phyloP scores from a whole-genome alignment of 2,329 filamentous ascomycete species.

The Fusarium sp. region DNA sequence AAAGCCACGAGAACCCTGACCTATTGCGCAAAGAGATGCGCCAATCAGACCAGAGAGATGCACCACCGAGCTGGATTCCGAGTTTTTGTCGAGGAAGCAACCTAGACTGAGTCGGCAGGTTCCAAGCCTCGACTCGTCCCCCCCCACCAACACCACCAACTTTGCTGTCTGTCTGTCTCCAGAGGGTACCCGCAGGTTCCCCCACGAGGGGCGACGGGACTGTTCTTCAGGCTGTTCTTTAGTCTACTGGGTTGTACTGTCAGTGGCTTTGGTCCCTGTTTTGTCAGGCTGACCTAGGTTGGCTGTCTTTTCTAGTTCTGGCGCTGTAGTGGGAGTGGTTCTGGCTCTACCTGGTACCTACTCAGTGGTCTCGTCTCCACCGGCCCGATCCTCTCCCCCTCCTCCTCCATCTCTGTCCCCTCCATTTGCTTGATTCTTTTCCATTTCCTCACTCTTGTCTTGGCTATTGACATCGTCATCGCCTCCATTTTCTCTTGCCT shows the following conservation, averaged over 20 bases:
- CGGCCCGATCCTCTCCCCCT: conserved; percentile 41
- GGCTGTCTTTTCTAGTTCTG: conserved; percentile 23
- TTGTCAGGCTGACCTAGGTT: conserved; percentile 42
- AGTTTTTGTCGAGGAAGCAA: conserved; percentile 44
- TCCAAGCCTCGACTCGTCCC: conserved; percentile 6
- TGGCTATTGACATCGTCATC: conserved; percentile 43
- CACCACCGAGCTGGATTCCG: conserved; percentile 43
- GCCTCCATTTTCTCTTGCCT: conserved; percentile 29
- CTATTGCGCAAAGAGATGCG: conserved; percentile 10
- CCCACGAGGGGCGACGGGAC: conserved; percentile 26
- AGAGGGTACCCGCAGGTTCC: conserved; percentile 35
- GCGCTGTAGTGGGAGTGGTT: too few relatives aligned
- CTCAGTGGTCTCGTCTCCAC: conserved; percentile 27
- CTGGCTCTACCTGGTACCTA: too few relatives aligned
- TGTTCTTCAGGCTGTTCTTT: neutral
- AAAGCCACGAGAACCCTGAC: conserved; percentile 33
- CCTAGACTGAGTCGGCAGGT: conserved; percentile 26
- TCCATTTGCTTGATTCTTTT: conserved; percentile 44
- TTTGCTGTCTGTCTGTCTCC: conserved; percentile 27
- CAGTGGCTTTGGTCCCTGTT: conserved; percentile 27
- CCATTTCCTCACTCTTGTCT: conserved; percentile 36
- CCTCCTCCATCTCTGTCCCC: conserved; percentile 31
- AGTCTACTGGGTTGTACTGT: too few relatives aligned
- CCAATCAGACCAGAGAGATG: conserved; percentile 37
- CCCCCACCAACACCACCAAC: conserved; percentile 32